Base-by-base conservation (phyloP, 2,329 filamentous ascomycete genomes). In the Stenocarpella maydis region DNA sequence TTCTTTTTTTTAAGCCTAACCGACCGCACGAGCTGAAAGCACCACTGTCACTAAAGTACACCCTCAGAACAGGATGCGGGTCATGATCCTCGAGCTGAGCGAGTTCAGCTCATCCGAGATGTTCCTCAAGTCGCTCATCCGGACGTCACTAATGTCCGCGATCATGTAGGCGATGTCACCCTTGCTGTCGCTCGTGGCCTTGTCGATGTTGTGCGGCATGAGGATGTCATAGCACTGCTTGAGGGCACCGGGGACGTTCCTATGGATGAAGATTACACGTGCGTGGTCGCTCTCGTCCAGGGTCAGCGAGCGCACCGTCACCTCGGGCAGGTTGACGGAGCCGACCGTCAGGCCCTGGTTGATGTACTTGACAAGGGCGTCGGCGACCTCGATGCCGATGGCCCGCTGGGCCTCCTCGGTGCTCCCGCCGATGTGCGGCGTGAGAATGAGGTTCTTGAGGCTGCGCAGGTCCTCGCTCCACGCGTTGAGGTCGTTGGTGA, bases 331-430 rank as follows among this genome's bases (percentile, higher is more conserved):
- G 83, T 99, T 99, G 79, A 98, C 96, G 71, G 95, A 94, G 74
- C 94, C 95, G 31, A 97, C 82, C 3, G 96, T 99, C 68, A 91
- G 90, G 71, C 96, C 96, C 80, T 96, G 94, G 83, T 98, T 99
- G 79, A 98, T 96, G 80, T 98, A 99, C 76, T 93, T 90, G 69
- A 97, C 92, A 65, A 99, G 85, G 49, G 95, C 92, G 58, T 96
- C 91, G 73, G 88, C 90, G 69, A 99, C 96, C 85, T 99, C 96
- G 52, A 97, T 87, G 75, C 96, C 96, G 78, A 99, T 99, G 19
- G 96, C 95, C 69, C 93, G 91, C 83, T 99, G 96, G 6, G 96
- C 96, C 82, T 99, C 96, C 82, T 99, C 96, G 0, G 96, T 99
- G 81, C 94, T 97, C 68, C 96, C 96, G 75, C 96, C 96, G 77